These are phyloP conservation scores for Penicillium janthinellum DNA, from an alignment of 2,329 filamentous ascomycete genomes.

Conservation along the genomic window DNA sequence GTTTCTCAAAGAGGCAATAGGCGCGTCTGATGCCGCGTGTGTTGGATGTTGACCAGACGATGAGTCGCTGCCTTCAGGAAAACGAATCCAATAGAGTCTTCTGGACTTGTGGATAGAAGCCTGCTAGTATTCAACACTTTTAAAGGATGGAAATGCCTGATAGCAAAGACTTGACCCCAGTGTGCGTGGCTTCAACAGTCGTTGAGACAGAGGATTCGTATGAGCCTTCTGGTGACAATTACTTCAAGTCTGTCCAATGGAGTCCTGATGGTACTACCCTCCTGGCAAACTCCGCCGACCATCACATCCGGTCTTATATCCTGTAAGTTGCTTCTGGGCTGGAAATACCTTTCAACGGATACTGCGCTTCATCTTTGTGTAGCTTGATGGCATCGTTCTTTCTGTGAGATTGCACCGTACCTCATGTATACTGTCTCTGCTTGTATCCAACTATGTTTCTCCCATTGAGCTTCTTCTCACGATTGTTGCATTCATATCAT, in stretches of 20 bases:
- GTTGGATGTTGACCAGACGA: neutral
- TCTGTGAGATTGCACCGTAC: neutral
- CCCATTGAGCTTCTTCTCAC: too few species aligned
- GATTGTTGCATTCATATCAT: neutral
- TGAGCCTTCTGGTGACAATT: neutral
- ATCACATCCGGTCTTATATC: constrained; percentile 56
- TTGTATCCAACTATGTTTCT: neutral
- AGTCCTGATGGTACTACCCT: constrained; percentile 60
- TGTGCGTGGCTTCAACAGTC: constrained; percentile 33
- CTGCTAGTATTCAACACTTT: neutral
- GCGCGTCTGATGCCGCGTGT: neutral
- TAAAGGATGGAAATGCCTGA: neutral
- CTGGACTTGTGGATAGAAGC: neutral
- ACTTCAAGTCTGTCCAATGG: constrained; percentile 52
- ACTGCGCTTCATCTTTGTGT: neutral
- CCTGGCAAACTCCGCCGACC: constrained; percentile 55
- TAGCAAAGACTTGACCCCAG: constrained; percentile 15
- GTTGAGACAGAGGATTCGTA: too few species aligned
- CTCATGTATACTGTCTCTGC: neutral
- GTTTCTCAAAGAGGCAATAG: neutral
- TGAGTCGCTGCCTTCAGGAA: neutral
- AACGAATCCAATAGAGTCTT: neutral
- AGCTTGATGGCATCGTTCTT: neutral
- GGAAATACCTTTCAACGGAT: neutral
- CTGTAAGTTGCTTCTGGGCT: constrained; percentile 43